Percentiles rank a stretch among this genome's conserved stretches.
Evolutionary conservation across 768 basidiomycete species (phyloP).

Genomic region (Tylopilus cervinicoccineus): DNA sequence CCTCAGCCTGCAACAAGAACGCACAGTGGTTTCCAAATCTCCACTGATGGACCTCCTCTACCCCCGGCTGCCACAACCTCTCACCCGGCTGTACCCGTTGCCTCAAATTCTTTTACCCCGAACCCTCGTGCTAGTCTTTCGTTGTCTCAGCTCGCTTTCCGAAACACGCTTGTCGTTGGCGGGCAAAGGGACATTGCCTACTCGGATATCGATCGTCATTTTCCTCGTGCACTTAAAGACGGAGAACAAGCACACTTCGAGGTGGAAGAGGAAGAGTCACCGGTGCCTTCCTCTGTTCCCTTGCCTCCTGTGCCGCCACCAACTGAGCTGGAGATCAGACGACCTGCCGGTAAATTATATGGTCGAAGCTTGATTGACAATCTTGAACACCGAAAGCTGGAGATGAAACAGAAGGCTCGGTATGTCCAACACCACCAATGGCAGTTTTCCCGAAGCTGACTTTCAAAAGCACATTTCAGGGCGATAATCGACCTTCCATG

Average conservation of each 20-base stretch:
- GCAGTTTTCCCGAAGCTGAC: slow-evolving; percentile 3
- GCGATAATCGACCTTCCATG: slow-evolving; percentile 90
- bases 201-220: slow-evolving; percentile 51
- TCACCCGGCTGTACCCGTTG: slow-evolving; percentile 39
- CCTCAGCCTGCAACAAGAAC: slow-evolving; percentile 33
- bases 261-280: slow-evolving; percentile 35
- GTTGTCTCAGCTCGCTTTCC: slow-evolving; percentile 80
- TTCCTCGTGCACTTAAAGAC: slow-evolving; percentile 74
- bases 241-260: slow-evolving; percentile 71
- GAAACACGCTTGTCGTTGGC: slow-evolving; percentile 70
- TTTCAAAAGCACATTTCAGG: slow-evolving; percentile 68
- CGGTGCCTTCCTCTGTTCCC: slow-evolving; percentile 28
- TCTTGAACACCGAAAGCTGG: slow-evolving; percentile 76
- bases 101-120: slow-evolving; percentile 70
- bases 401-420: slow-evolving; percentile 83
- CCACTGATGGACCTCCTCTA: slow-evolving; percentile 63
- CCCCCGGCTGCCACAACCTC: slow-evolving; percentile 68
- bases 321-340: slow-evolving; percentile 32
- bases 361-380: slow-evolving; percentile 91
- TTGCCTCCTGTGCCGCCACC: slow-evolving; percentile 29
- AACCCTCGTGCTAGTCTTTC: slow-evolving; percentile 73
- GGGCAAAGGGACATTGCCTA: slow-evolving; percentile 63
- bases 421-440: slow-evolving; percentile 33
- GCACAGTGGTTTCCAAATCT: slow-evolving; percentile 58
- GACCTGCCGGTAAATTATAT: slow-evolving; percentile 79